phyloP scores from a whole-genome alignment of 192 early-diverging fungal genomes.

The Gigaspora rosea region DNA sequence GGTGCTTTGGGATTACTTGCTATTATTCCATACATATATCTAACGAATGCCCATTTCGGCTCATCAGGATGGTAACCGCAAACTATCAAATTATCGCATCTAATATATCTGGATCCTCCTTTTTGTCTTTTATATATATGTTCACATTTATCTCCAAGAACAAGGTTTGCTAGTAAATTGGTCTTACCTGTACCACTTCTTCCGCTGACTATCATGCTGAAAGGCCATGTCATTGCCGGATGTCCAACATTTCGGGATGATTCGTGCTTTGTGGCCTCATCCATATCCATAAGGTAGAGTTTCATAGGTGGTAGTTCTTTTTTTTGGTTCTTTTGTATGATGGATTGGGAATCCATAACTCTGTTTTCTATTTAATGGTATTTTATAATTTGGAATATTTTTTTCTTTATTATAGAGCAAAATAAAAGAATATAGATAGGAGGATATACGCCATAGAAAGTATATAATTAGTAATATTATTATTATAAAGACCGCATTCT shows the following conservation, averaged over 20 bases:
- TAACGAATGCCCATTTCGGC: conserved; percentile 12
- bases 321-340: conserved; percentile 10
- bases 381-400: too few relatives aligned
- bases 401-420: neutral
- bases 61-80: conserved; percentile 11
- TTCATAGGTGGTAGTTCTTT: conserved; percentile 19
- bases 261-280: neutral
- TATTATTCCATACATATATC: conserved; percentile 24
- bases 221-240: neutral
- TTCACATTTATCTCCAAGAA: conserved; percentile 5
- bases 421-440: neutral
- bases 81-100: conserved; percentile 26
- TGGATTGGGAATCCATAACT: conserved; percentile 19
- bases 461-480: conserved; percentile 6
- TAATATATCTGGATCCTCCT: conserved; percentile 21
- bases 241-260: neutral
- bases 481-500: too few relatives aligned
- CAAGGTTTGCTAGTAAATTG: neutral
- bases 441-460: neutral
- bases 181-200: conserved; percentile 14
- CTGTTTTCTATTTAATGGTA: neutral
- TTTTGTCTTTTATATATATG: neutral
- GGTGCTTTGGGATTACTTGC: neutral
- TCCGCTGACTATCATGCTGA: neutral
- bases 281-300: conserved; percentile 13